Evolutionary conservation across 1,284 basidiomycete genomes (phyloP).

Genomic region (Melampsora abietis-canadensis): DNA sequence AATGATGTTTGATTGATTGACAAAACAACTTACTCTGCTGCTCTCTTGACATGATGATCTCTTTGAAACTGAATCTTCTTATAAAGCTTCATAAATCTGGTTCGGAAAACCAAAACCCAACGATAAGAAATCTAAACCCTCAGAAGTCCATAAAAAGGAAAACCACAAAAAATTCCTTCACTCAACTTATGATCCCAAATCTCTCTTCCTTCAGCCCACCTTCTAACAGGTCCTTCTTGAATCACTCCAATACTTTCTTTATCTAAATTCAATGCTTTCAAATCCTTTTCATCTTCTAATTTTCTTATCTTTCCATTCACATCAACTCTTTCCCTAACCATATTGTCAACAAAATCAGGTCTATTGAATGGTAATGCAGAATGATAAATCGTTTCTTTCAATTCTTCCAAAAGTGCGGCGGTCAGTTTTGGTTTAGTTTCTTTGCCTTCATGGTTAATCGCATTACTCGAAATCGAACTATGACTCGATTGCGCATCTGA

Average conservation of each 20-base stretch:
- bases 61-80: slow-evolving; percentile 38
- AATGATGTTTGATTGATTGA: too few relatives aligned
- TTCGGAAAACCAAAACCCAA: neutral
- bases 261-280: slow-evolving; percentile 66
- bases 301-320: slow-evolving; percentile 71
- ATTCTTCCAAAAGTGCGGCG: slow-evolving; percentile 13
- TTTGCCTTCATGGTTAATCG: slow-evolving; percentile 46
- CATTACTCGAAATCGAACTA: slow-evolving; percentile 34
- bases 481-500: neutral
- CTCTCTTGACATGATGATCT: slow-evolving; percentile 16
- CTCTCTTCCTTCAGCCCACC: slow-evolving; percentile 48
- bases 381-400: slow-evolving; percentile 49
- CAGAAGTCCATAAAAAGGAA: neutral
- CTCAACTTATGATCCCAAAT: slow-evolving; percentile 47
- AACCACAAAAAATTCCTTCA: neutral
- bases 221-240: slow-evolving; percentile 55
- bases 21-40: neutral
- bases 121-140: neutral
- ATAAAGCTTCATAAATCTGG: slow-evolving; percentile 31
- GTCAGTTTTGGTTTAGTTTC: neutral
- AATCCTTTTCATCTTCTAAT: slow-evolving; percentile 67
- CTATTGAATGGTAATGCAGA: slow-evolving; percentile 46
- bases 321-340: slow-evolving; percentile 84
- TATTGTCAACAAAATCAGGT: slow-evolving; percentile 55
- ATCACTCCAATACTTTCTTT: slow-evolving; percentile 60